Evolutionary conservation across 2,329 filamentous ascomycete genomes (phyloP).

Genomic region (Stemphylium vesicarium): DNA sequence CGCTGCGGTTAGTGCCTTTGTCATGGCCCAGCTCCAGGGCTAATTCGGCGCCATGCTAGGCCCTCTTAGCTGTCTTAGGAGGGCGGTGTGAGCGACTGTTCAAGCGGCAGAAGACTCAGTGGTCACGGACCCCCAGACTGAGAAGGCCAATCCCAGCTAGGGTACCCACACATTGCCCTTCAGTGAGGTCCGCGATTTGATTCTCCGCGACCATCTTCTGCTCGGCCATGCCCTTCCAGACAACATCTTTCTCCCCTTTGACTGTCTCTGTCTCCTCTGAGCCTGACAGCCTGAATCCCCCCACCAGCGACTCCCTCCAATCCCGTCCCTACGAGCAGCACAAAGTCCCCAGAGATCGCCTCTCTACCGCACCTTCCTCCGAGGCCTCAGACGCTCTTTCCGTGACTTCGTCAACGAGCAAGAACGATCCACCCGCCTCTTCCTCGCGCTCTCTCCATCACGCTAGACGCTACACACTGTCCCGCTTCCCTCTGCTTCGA

Average conservation of each 20-base stretch:
- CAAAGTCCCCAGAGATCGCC: not conserved
- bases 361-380: constrained; percentile 8
- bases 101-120: constrained; percentile 33
- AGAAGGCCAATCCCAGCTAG: constrained; percentile 41
- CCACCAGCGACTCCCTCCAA: constrained; percentile 11
- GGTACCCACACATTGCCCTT: constrained; percentile 45
- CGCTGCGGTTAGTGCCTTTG: constrained; percentile 32
- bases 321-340: constrained; percentile 4
- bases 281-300: constrained; percentile 14
- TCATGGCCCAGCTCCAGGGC: constrained; percentile 33
- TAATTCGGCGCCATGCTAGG: constrained; percentile 38
- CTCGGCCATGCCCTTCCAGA: constrained; percentile 42
- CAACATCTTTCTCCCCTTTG: constrained; percentile 38
- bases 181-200: constrained; percentile 35
- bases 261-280: constrained; percentile 28
- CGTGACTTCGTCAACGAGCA: constrained; percentile 3
- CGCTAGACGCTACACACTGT: constrained; percentile 39
- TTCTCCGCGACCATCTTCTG: constrained; percentile 43
- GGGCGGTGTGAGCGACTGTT: constrained; percentile 35
- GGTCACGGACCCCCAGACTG: constrained; percentile 29
- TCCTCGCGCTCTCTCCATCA: constrained; percentile 17
- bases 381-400: constrained; percentile 14
- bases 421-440: constrained; percentile 18
- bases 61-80: constrained; percentile 34
- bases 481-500: constrained; percentile 44